Percentiles rank a stretch among this genome's conserved stretches.
Evolutionary conservation across 228 moss, liverwort and hornwort species (phyloP).

Genomic region (Sphagnum magellanicum): DNA sequence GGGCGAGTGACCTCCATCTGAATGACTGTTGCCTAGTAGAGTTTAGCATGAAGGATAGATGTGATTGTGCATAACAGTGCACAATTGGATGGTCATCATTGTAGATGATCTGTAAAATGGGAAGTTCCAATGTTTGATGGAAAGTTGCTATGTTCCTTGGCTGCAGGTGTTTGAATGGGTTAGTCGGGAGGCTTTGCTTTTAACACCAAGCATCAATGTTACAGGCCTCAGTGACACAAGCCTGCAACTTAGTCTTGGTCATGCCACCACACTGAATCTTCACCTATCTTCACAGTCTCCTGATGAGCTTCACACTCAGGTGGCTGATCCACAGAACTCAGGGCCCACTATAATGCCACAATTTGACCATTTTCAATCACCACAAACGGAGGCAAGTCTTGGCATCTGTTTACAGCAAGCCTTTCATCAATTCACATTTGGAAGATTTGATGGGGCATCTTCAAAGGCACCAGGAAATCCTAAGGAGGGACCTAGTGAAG

Average conservation of each 20-base stretch:
- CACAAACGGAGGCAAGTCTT: constrained; percentile 60
- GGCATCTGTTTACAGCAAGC: constrained; percentile 85
- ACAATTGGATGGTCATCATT: too few species aligned
- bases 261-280: constrained; percentile 67
- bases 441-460: constrained; percentile 28
- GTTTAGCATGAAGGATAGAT: too few species aligned
- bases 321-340: constrained; percentile 18
- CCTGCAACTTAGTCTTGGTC: constrained; percentile 84
- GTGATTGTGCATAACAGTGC: too few species aligned
- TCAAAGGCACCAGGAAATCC: constrained; percentile 29
- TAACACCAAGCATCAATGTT: constrained; percentile 77
- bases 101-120: too few species aligned
- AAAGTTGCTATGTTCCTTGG: neutral
- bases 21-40: too few species aligned
- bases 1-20: too few species aligned
- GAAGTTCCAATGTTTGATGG: too few species aligned
- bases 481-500: constrained; percentile 33
- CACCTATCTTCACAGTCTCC: constrained; percentile 56
- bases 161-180: constrained; percentile 96
- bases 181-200: constrained; percentile 76
- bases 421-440: constrained; percentile 60
- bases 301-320: constrained; percentile 20
- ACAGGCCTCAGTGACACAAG: constrained; percentile 84
- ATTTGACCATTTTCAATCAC: constrained; percentile 25
- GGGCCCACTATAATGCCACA: constrained; percentile 27